Percentiles rank a stretch among this genome's conserved stretches.
These are phyloP conservation scores for Fagopyrum esculentum DNA, from an alignment of 148 eudicot species.

Conservation along the genomic window DNA sequence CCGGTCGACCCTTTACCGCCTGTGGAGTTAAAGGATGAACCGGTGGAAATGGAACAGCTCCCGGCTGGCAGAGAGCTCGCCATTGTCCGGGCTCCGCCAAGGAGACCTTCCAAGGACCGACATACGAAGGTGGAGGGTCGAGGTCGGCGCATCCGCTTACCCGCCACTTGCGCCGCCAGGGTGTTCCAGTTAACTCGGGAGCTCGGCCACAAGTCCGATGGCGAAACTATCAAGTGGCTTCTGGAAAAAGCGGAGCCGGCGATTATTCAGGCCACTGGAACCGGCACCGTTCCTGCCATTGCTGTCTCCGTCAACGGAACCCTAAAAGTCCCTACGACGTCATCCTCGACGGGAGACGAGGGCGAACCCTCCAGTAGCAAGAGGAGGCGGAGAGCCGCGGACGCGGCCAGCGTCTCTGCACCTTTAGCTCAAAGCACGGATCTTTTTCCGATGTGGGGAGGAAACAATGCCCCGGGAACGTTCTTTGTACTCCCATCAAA, in stretches of 20 bases:
- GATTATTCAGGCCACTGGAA: slow-evolving; percentile 82
- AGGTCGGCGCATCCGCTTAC: slow-evolving; percentile 80
- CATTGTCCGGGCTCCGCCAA: slow-evolving; percentile 16
- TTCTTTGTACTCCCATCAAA: slow-evolving; percentile 28
- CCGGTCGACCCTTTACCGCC: slow-evolving; percentile 29
- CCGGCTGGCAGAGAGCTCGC: background rate
- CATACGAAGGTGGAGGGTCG: slow-evolving; percentile 92
- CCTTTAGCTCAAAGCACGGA: slow-evolving; percentile 20
- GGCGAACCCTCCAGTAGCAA: background rate
- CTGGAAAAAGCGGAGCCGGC: slow-evolving; percentile 79
- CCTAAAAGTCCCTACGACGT: slow-evolving; percentile 60
- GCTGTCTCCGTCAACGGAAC: slow-evolving; percentile 89
- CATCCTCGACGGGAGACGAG: slow-evolving; percentile 10
- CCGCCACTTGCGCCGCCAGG: slow-evolving; percentile 85
- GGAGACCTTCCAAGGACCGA: slow-evolving; percentile 71
- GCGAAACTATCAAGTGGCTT: slow-evolving; percentile 79
- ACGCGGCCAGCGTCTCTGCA: background rate
- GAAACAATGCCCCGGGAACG: slow-evolving; percentile 23
- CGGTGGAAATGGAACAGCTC: slow-evolving; percentile 24
- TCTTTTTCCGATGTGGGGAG: slow-evolving; percentile 58
- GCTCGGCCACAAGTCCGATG: slow-evolving; percentile 74
- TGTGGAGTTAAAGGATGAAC: slow-evolving; percentile 41
- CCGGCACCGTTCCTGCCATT: slow-evolving; percentile 89
- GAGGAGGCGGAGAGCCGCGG: background rate
- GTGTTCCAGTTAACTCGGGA: slow-evolving; percentile 84